Conservation (phyloP, 2,329 filamentous ascomycete genomes). For the Coleophoma cylindrospora region DNA sequence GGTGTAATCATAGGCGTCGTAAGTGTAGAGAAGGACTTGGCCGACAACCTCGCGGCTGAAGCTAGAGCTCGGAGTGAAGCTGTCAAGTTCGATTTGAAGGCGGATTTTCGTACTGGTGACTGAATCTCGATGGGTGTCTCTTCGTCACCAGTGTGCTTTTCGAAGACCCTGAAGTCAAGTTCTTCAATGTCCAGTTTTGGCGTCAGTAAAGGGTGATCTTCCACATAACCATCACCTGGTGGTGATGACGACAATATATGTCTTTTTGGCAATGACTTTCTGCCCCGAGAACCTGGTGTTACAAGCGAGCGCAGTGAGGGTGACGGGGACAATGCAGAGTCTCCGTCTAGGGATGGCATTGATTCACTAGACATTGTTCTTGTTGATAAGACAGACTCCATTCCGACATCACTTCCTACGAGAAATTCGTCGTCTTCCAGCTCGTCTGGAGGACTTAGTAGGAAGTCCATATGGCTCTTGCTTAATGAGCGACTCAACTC, state of each 20-base stretch:
- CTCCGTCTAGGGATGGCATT: conserved; percentile 50
- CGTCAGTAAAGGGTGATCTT: conserved; percentile 46
- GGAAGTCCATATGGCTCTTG: conserved; percentile 51
- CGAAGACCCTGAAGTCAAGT: conserved; percentile 44
- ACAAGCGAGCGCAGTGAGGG: conserved; percentile 20
- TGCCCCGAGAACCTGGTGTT: conserved; percentile 27
- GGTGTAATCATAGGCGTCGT: conserved; percentile 60
- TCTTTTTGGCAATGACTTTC: conserved; percentile 40
- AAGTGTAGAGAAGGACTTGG: conserved; percentile 56
- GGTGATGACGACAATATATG: conserved; percentile 52
- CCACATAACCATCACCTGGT: conserved; percentile 30
- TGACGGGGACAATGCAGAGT: conserved; percentile 38
- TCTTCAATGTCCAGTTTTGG: conserved; percentile 35
- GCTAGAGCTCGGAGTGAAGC: conserved; percentile 57
- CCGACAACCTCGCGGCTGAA: conserved; percentile 44
- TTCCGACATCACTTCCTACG: conserved; percentile 45
- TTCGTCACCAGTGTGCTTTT: conserved; percentile 17
- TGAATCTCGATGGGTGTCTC: conserved; percentile 5
- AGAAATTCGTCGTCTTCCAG: conserved; percentile 38
- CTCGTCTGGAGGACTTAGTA: conserved; percentile 57
- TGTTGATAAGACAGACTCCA: conserved; percentile 46
- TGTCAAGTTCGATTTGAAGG: conserved; percentile 66
- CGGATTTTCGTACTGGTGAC: conserved; percentile 27
- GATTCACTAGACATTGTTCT: conserved; percentile 56
- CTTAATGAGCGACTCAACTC: conserved; percentile 49